Evolutionary conservation across 2,329 filamentous ascomycete genomes (phyloP).

Genomic region (Fusarium kyushuense): DNA sequence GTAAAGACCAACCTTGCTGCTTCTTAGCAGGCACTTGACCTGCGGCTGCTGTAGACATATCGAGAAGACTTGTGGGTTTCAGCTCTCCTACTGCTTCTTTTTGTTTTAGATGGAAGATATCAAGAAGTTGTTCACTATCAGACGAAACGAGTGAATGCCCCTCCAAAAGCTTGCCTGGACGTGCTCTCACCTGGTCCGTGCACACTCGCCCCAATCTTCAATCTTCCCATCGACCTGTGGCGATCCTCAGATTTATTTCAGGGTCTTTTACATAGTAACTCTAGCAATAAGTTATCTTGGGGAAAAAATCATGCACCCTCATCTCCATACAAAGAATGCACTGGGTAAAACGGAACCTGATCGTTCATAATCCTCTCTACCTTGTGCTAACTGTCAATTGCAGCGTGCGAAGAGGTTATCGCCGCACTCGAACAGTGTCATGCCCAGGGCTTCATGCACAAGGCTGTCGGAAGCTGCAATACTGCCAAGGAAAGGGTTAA

Average conservation of each 20-base stretch:
- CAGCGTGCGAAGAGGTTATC: conserved; percentile 96
- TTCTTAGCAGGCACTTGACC: conserved; percentile 70
- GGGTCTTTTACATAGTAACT: conserved; percentile 18
- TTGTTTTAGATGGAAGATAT: conserved; percentile 16
- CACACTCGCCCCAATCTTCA: conserved; percentile 40
- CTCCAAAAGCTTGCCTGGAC: conserved; percentile 34
- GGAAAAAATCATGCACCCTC: conserved; percentile 86
- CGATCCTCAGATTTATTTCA: conserved; percentile 38
- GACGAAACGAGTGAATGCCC: conserved; percentile 37
- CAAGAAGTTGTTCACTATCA: conserved; percentile 27
- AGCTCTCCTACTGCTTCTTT: conserved; percentile 1
- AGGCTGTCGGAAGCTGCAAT: conserved; percentile 91
- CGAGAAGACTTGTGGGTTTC: not conserved
- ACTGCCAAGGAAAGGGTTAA: conserved; percentile 85
- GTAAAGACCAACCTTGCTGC: conserved; percentile 72
- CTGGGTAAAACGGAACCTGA: conserved; percentile 67
- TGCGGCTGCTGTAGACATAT: conserved; percentile 59
- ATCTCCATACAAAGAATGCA: conserved; percentile 93
- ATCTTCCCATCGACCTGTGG: conserved; percentile 29
- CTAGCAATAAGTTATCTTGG: conserved; percentile 16
- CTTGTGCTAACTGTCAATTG: conserved; percentile 34
- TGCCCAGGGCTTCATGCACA: conserved; percentile 90
- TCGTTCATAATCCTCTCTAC: not conserved
- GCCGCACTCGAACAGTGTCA: conserved; percentile 95
- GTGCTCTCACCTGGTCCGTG: conserved; percentile 49